Conservation (phyloP, 2,329 filamentous ascomycete genomes). For the Volutella citrinella region DNA sequence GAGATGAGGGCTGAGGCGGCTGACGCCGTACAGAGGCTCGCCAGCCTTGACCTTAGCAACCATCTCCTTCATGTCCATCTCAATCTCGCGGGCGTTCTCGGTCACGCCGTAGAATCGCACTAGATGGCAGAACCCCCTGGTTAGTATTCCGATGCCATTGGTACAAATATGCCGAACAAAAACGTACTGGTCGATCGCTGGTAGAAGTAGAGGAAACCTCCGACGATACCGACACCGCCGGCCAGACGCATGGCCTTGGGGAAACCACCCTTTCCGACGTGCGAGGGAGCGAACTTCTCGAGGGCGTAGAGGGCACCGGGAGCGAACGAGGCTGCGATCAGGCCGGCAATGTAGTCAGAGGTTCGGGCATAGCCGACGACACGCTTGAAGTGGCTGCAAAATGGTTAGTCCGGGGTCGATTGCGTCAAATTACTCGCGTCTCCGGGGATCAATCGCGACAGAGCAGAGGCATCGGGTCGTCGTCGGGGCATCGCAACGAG, state of each 20-base stretch:
- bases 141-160: no score
- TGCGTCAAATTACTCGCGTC: no score
- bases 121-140: no score
- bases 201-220: constrained; percentile 83
- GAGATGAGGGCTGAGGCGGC: constrained; percentile 77
- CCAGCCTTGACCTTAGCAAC: constrained; percentile 92
- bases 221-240: constrained; percentile 67
- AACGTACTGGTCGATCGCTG: constrained; percentile 75
- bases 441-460: no score
- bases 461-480: no score
- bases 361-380: constrained; percentile 83
- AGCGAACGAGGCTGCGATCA: constrained; percentile 64
- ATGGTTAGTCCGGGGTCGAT: constrained; percentile 22
- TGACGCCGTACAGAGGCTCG: constrained; percentile 83
- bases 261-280: constrained; percentile 80
- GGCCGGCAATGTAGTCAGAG: constrained; percentile 76
- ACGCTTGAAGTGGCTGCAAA: constrained; percentile 77
- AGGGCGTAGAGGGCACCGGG: constrained; percentile 73
- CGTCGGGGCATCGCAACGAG: constrained; percentile 3
- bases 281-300: constrained; percentile 82
- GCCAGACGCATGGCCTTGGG: constrained; percentile 77
- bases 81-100: constrained; percentile 87
- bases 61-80: constrained; percentile 99
- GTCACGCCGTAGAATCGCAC: constrained; percentile 94
- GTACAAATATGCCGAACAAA: no score